Base-by-base conservation (phyloP, 805 yeast species). In the Candida nitratophila region DNA sequence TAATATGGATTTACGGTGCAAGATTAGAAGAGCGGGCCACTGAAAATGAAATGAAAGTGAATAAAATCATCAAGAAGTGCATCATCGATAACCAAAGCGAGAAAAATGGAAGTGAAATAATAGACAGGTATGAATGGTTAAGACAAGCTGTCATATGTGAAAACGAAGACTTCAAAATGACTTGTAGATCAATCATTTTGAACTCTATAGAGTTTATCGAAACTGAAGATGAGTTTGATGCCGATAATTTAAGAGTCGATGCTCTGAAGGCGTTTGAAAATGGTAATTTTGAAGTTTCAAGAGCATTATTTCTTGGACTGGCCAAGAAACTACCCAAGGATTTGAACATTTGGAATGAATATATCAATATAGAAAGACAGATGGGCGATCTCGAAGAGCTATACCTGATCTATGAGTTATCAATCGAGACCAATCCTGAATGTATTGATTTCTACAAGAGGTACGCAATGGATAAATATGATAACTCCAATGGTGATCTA, bases 401-500 rank as follows among this genome's bases (percentile, higher is more conserved):
- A 7, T 71, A 68, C 47, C 53, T 60, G 3, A 69, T 69, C 24
- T 81, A 82, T 56, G 79, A 79, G 37, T 60, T 64, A 47, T 79
- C 90, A 1, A 68, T 82, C 0, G 51, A 55, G 1, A 54, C 68
- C 1, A 70, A 81, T 41, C 83, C 85, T 0, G 52, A 65, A 4
- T 57, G 64, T 27, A 78, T 76, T 33, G 55, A 73, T 12, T 69
- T 87, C 37, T 73, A 77, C 62, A 60, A 87, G 42, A 76, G 82
- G 79, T 86, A 77, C 55, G 84, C 95, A 0, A 82, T 83, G 50
- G 90, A 84, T 52, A 66, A 73, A 42, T 79, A 88, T 83, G 61
- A 64, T 37, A 14, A 19, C 9, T 39, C 43, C 9, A 71, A 64
- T 2, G 56, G 66, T 1, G 78, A 83, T 50, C 52, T 73, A 1